These are phyloP conservation scores for Cudoniella acicularis DNA, from an alignment of 495 filamentous ascomycete species.

Conservation along the genomic window DNA sequence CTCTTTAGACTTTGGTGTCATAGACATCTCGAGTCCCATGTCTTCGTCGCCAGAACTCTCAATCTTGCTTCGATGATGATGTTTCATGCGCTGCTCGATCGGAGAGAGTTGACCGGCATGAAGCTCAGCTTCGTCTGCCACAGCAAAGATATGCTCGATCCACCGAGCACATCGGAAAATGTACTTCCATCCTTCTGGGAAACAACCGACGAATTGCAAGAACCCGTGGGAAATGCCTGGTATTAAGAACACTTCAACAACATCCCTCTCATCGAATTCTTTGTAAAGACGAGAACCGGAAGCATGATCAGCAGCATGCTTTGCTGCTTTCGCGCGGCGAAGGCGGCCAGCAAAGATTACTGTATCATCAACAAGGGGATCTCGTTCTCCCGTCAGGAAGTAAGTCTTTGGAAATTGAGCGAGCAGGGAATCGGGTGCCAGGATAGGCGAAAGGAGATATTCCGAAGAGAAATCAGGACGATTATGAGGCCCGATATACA, in stretches of 20 bases:
- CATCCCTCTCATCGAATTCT: conserved; percentile 69
- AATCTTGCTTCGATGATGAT: conserved; percentile 31
- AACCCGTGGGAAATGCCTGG: conserved; percentile 92
- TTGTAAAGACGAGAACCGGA: conserved; percentile 24
- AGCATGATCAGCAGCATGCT: conserved; percentile 29
- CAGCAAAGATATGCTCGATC: conserved; percentile 68
- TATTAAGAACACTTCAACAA: conserved; percentile 77
- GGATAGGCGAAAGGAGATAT: conserved; percentile 81
- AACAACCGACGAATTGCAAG: conserved; percentile 80
- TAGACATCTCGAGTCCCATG: conserved; percentile 72
- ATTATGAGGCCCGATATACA: conserved; percentile 92
- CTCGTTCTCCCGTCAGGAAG: conserved; percentile 90
- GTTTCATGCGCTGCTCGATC: conserved; percentile 19
- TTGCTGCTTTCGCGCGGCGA: conserved; percentile 72
- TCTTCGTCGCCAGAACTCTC: conserved; percentile 82
- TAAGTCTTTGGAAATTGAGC: conserved; percentile 85
- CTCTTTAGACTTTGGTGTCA: conserved; percentile 35
- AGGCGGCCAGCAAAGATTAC: conserved; percentile 90
- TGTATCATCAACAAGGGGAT: conserved; percentile 94
- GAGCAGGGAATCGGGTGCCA: conserved; percentile 81
- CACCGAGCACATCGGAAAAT: conserved; percentile 71
- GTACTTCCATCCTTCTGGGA: conserved; percentile 80
- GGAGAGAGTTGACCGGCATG: conserved; percentile 1
- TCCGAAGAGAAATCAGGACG: conserved; percentile 90
- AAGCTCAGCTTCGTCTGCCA: conserved; percentile 37